Evolutionary conservation across 805 yeast genomes (phyloP), one percentile per base, ranked within the genome.

Genomic region (Metschnikowia picachoensis): DNA sequence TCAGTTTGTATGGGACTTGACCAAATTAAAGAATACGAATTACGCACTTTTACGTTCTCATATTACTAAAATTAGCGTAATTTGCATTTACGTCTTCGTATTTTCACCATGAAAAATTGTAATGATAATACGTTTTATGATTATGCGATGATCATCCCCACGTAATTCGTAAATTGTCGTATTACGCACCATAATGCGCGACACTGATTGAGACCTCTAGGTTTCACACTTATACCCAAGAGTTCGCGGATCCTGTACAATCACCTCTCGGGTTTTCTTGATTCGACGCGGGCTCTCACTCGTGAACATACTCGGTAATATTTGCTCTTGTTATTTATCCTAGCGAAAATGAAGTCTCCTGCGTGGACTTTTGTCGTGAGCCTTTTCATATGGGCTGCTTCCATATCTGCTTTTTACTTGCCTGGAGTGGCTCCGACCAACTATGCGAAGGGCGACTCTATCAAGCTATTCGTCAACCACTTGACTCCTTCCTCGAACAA

Each of bases 371-470:
- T 51, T 25, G 44, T 60, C 32, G 41, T 60, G 27, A 53, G 50
- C 44, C 39, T 44, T n/a, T 41, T 37, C 32, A 15, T 47, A 29
- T 49, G 61, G 43, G 43, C 59, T 14, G 56, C 60, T 11, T 17
- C 58, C 15, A 46, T 61, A 13, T 42, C 52, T 32, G 95, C 84
- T 2, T 92, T 94, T 68, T 92, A 94, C 62, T 73, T 94, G 46
- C 98, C 98, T 0, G 98, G 98, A 8, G 94, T 90, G 20, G 96
- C 98, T 0, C 98, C 99, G 15, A 87, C 95, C 1, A 85, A 92
- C 41, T 94, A 92, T 61, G 72, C 76, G 38, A 74, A 78, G 49
- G 89, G 83, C 41, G 95, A 91, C 44, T 55, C 60, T 3, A 82
- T 94, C 41, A 88, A 92, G 13, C 70, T 94, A 44, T 70, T 85